Percentiles rank a stretch among this genome's conserved stretches.
Evolutionary conservation across 2,329 filamentous ascomycete species (phyloP).

Genomic region (Fusarium transvaalense): DNA sequence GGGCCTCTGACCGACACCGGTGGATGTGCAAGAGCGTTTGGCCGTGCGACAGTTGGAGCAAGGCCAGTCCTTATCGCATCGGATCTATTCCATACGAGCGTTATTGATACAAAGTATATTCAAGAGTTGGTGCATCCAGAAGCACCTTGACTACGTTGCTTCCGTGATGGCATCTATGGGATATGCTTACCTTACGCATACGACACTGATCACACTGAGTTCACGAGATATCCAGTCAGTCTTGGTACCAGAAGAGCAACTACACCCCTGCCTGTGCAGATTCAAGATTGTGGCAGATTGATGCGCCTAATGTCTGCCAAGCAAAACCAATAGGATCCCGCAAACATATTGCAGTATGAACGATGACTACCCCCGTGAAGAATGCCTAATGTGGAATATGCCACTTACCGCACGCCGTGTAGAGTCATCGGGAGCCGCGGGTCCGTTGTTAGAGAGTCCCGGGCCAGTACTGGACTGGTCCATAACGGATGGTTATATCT

Average conservation of each 20-base stretch:
- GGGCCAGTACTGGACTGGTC: constrained; percentile 33
- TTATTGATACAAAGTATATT: constrained; percentile 33
- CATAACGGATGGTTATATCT: constrained; percentile 23
- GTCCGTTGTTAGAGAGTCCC: constrained; percentile 23
- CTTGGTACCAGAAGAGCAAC: not conserved
- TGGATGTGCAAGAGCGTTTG: constrained; percentile 66
- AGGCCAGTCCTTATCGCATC: constrained; percentile 69
- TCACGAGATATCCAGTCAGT: constrained; percentile 15
- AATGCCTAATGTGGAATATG: constrained; percentile 19
- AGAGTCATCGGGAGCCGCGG: constrained; percentile 55
- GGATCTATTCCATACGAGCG: constrained; percentile 58
- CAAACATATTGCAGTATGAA: not conserved
- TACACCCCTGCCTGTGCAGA: not conserved
- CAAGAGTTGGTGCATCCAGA: constrained; percentile 1
- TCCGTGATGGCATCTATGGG: constrained; percentile 11
- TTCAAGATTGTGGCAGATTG: constrained; percentile 2
- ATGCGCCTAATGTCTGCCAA: not conserved
- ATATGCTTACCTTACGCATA: constrained; percentile 55
- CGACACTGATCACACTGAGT: constrained; percentile 61
- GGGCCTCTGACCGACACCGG: constrained; percentile 65
- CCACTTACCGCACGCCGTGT: constrained; percentile 55
- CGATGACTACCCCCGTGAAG: not conserved
- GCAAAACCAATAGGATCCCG: not conserved
- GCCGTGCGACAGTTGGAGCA: constrained; percentile 70
- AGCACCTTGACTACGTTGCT: constrained; percentile 11